Evolutionary conservation across 768 basidiomycete genomes (phyloP), one percentile per base, ranked within the genome.

Genomic region (Termitomyces sp.): DNA sequence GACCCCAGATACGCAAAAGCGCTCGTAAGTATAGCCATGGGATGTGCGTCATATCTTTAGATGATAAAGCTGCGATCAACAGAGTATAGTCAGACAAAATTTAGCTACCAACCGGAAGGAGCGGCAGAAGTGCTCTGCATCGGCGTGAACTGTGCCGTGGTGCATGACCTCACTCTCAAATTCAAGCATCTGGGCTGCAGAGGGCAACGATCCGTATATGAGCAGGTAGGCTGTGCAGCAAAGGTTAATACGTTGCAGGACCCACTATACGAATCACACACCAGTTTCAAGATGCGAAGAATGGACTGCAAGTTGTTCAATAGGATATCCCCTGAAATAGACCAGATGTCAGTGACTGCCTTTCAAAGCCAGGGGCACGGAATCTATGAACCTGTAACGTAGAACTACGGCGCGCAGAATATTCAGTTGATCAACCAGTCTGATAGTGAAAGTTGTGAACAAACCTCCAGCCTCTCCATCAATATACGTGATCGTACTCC

Each of bases 1-100:
- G 91, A 92, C 4, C 94, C 93, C 25, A 96, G 75, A 68, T 95
- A 94, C 7, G 94, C 86, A 66, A 96, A 91, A 4, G 91, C 91
- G 66, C 89, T 91, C 4, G 89, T 92, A 49, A 94, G 79, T 64
- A 95, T 94, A 20, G 91, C 86, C 93, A 94, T 95, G 0, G 94
- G 94, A 68, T 96, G 94, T 1, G 94, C 90, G 63, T 96, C 94
- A 70, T 94, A 93, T 54, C 92, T 91, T 43, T 6, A 32, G 42
- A 56, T 45, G 42, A 56, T 45, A 32, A 60, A n/a, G 29, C 47
- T 51, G 40, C 40, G 32, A 42, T 43, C 45, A 14, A 17, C 57
- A 56, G 59, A 38, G 34, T 20, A 36, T 4, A 31, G 34, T 25
- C 48, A 50, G 17, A 54, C 15, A 57, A 57, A 9, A 20, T 49